Evolutionary conservation across 2,329 filamentous ascomycete species (phyloP).

Genomic region (Colletotrichum euphorbiae): DNA sequence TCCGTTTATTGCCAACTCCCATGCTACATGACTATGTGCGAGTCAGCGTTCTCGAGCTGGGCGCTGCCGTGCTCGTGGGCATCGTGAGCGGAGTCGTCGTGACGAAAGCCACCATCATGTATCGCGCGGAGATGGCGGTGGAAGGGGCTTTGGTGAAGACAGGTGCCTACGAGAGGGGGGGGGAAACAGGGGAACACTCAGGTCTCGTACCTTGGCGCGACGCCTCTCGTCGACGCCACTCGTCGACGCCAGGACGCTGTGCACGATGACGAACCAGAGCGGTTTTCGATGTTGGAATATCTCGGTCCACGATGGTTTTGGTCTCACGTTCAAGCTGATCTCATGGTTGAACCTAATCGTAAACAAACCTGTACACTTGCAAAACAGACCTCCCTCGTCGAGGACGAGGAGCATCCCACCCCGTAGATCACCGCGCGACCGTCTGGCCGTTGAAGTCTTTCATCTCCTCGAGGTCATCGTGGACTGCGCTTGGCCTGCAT

Average conservation of each 20-base stretch:
- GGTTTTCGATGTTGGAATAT: neutral
- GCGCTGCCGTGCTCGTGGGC: neutral
- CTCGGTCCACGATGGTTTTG: too few species aligned
- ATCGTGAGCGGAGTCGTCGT: neutral
- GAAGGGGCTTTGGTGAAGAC: neutral
- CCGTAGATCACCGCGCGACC: too few species aligned
- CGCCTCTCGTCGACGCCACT: too few species aligned
- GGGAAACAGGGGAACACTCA: neutral
- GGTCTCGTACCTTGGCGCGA: too few species aligned
- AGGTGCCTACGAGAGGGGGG: neutral
- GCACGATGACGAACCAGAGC: neutral
- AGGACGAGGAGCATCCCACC: too few species aligned
- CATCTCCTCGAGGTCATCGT: too few species aligned
- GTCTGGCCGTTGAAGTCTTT: too few species aligned
- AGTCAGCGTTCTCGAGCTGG: neutral
- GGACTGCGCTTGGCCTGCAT: too few species aligned
- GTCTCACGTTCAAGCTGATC: too few species aligned
- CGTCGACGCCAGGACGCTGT: neutral
- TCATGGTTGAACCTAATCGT: too few species aligned
- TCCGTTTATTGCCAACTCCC: neutral
- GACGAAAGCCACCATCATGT: neutral
- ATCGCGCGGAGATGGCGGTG: conserved; percentile 1
- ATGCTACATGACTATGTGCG: neutral
- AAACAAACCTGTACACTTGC: too few species aligned
- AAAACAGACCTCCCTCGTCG: too few species aligned